Conservation (phyloP, 129 eudicot genomes). For the Lonicera japonica region DNA sequence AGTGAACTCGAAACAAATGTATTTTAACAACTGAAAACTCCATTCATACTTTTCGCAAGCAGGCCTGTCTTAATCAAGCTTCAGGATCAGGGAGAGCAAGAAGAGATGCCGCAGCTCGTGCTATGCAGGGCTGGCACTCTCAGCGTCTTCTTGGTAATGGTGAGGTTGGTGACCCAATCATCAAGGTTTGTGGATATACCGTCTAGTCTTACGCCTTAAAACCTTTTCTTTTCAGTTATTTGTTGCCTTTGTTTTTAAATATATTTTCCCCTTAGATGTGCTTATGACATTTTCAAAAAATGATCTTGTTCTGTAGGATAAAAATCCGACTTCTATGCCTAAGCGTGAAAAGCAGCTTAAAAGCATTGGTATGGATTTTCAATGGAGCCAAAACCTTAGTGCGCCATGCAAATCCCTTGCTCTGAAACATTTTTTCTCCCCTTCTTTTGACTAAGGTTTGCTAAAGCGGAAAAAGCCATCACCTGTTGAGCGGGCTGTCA, state of each 20-base stretch:
- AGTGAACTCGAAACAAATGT: background rate
- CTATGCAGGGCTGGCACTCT: slow-evolving; percentile 99
- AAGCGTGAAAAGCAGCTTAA: slow-evolving; percentile 76
- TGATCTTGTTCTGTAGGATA: slow-evolving; percentile 51
- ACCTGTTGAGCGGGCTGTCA: slow-evolving; percentile 54
- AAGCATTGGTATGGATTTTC: slow-evolving; percentile 55
- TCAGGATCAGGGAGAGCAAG: slow-evolving; percentile 92
- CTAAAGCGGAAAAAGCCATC: slow-evolving; percentile 74
- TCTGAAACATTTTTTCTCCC: background rate
- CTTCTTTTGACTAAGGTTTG: slow-evolving; percentile 39
- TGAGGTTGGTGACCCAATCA: slow-evolving; percentile 87
- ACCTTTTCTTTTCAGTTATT: background rate
- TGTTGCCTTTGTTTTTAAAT: background rate
- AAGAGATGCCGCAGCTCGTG: slow-evolving; percentile 97
- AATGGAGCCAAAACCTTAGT: slow-evolving; percentile 1
- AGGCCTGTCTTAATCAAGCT: slow-evolving; percentile 52
- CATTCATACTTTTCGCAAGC: background rate
- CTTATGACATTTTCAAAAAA: slow-evolving; percentile 1
- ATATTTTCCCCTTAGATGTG: background rate
- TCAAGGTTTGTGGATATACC: slow-evolving; percentile 45
- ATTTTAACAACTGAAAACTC: background rate
- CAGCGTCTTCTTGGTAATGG: slow-evolving; percentile 85
- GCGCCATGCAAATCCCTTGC: background rate
- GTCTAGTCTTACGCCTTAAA: background rate
- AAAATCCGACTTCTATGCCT: slow-evolving; percentile 32